Percentiles rank a stretch among this genome's conserved stretches.
phyloP scores from a whole-genome alignment of 208 protist genomes.

The Wallacemonas rigidus region DNA sequence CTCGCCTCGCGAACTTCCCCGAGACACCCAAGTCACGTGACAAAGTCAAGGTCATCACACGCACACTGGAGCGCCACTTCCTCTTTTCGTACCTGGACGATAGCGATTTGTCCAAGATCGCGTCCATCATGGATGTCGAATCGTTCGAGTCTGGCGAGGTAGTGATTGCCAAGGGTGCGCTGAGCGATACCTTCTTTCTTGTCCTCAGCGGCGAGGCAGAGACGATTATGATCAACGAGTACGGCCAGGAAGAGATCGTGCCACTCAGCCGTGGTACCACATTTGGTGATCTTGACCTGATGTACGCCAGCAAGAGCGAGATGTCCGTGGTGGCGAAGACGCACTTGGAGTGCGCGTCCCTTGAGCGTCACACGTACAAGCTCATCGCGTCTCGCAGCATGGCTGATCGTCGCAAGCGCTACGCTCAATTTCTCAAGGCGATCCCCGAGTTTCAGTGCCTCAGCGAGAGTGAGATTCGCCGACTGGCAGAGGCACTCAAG shows the following conservation, averaged over 20 bases:
- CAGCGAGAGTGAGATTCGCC: conserved; percentile 34
- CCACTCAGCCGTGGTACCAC: conserved; percentile 38
- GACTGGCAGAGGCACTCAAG: conserved; percentile 65
- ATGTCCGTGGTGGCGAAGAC: conserved; percentile 35
- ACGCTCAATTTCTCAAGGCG: conserved; percentile 50
- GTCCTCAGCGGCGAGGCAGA: conserved; percentile 58
- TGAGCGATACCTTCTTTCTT: conserved; percentile 66
- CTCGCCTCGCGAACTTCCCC: conserved; percentile 43
- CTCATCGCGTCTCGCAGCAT: conserved; percentile 54
- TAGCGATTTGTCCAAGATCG: conserved; percentile 49
- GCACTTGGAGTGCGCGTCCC: conserved; percentile 44
- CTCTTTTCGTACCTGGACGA: conserved; percentile 82
- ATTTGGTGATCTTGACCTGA: conserved; percentile 57
- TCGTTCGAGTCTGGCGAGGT: conserved; percentile 26
- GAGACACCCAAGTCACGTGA: conserved; percentile 61
- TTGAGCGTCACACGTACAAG: conserved; percentile 78
- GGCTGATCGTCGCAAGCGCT: conserved; percentile 56
- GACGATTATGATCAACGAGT: conserved; percentile 30
- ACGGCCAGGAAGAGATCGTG: conserved; percentile 16
- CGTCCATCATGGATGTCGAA: conserved; percentile 62
- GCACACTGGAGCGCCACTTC: conserved; percentile 61
- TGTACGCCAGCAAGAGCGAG: conserved; percentile 54
- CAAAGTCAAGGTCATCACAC: conserved; percentile 54
- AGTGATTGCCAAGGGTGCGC: conserved; percentile 34
- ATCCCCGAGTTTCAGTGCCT: conserved; percentile 44